phyloP scores from a whole-genome alignment of 768 basidiomycete genomes.

The Naematelia aurantialba region DNA sequence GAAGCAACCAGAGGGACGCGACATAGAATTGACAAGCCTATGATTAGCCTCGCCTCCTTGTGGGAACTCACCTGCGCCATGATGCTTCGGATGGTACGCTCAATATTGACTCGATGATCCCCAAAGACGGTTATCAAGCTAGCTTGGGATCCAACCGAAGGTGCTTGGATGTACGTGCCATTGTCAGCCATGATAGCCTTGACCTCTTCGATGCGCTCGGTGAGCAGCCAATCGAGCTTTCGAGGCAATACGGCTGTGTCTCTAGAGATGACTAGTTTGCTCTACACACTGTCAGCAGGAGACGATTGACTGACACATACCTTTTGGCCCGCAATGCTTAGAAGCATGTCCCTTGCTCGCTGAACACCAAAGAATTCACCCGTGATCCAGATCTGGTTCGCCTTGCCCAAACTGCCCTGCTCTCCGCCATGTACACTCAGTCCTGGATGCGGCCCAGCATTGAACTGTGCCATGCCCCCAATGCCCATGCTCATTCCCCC shows the following conservation, averaged over 20 bases:
- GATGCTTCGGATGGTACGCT: conserved; percentile 84
- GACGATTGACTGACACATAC: conserved; percentile 53
- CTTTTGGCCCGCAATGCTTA: conserved; percentile 80
- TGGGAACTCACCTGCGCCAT: conserved; percentile 72
- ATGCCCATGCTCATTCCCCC: conserved; percentile 44
- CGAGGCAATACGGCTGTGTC: conserved; percentile 92
- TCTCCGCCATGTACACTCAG: conserved; percentile 31
- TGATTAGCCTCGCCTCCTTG: not conserved
- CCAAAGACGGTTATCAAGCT: conserved; percentile 92
- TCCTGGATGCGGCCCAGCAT: conserved; percentile 51
- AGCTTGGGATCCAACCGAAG: conserved; percentile 83
- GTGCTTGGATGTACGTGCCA: conserved; percentile 90
- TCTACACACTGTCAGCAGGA: conserved; percentile 54
- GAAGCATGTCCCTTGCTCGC: conserved; percentile 89
- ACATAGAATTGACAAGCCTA: conserved; percentile 94
- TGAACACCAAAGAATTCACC: conserved; percentile 97
- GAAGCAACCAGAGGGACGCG: conserved; percentile 95
- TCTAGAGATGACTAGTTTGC: conserved; percentile 80
- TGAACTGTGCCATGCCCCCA: conserved; percentile 27
- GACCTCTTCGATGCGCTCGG: conserved; percentile 90
- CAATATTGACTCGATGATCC: conserved; percentile 88
- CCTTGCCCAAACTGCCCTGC: conserved; percentile 56
- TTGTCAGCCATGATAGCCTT: conserved; percentile 93
- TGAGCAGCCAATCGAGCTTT: conserved; percentile 97
- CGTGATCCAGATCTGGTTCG: conserved; percentile 88